phyloP scores from a whole-genome alignment of 345 rosid species.

The thale cress (Arabidopsis thaliana) region DNA sequence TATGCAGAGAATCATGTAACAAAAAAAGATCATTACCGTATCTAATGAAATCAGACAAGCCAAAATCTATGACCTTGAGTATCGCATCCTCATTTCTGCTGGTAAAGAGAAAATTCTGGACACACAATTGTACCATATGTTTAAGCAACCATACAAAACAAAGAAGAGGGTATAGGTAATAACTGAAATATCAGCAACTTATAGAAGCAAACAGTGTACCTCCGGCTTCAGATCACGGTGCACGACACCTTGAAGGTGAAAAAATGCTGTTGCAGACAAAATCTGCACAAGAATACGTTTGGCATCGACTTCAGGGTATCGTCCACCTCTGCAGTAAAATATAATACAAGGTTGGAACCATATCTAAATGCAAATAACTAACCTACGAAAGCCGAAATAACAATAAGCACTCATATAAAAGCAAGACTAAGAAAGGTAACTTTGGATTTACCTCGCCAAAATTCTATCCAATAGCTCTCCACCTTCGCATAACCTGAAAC shows the following conservation, averaged over 20 bases:
- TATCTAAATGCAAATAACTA: too few relatives aligned
- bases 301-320: conserved; percentile 89
- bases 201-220: conserved; percentile 50
- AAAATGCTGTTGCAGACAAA: conserved; percentile 83
- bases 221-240: conserved; percentile 97
- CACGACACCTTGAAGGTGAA: conserved; percentile 97
- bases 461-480: conserved; percentile 95
- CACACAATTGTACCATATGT: conserved; percentile 13
- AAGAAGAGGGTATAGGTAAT: neutral
- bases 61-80: conserved; percentile 96
- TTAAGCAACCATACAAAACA: neutral
- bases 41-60: conserved; percentile 80
- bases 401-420: neutral
- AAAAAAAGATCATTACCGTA: conserved; percentile 58
- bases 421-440: conserved; percentile 21
- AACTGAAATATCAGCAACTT: conserved; percentile 8
- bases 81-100: conserved; percentile 77
- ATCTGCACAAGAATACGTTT: conserved; percentile 79
- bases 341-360: conserved; percentile 14
- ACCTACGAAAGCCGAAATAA: too few relatives aligned
- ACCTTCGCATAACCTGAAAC: conserved; percentile 91
- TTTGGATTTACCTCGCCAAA: conserved; percentile 67
- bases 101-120: conserved; percentile 91
- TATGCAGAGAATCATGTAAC: neutral
- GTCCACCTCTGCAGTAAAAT: conserved; percentile 79